These are phyloP conservation scores for Ostreobium quekettii DNA, from an alignment of 139 green algal species.

Conservation along the genomic window DNA sequence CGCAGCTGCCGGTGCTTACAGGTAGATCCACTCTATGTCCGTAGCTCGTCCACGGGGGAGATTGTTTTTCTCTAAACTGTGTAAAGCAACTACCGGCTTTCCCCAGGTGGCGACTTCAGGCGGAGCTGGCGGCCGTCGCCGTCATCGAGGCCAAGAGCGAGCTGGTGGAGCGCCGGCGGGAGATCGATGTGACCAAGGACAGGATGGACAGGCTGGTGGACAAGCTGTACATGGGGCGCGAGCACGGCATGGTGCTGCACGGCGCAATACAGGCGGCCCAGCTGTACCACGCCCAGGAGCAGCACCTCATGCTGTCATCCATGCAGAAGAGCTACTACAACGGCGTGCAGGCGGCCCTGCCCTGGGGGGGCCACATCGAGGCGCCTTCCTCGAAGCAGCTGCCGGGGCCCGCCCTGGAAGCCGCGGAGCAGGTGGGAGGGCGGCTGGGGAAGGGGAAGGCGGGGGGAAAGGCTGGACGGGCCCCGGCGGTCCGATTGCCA, in stretches of 20 bases:
- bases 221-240: constrained; percentile 47
- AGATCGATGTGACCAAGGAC: constrained; percentile 61
- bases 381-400: too few species aligned
- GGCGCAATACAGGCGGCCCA: constrained; percentile 39
- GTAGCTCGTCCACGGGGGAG: too few species aligned
- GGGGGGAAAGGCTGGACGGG: too few species aligned
- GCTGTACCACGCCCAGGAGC: constrained; percentile 15
- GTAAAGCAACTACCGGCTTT: too few species aligned
- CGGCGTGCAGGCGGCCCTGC: not conserved
- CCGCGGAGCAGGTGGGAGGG: too few species aligned
- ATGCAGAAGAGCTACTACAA: constrained; percentile 14
- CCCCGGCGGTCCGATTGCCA: too few species aligned
- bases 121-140: constrained; percentile 40
- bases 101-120: constrained; percentile 55
- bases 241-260: constrained; percentile 47
- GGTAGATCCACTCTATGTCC: too few species aligned
- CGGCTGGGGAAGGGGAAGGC: too few species aligned
- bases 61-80: too few species aligned
- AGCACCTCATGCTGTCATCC: constrained; percentile 4
- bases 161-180: constrained; percentile 56
- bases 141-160: constrained; percentile 64
- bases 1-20: too few species aligned
- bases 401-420: too few species aligned
- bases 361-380: constrained; percentile 12
- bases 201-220: constrained; percentile 67